Evolutionary conservation across 2,329 filamentous ascomycete genomes (phyloP), one percentile per base, ranked within the genome.

Genomic region (Cladorrhinum sp.): DNA sequence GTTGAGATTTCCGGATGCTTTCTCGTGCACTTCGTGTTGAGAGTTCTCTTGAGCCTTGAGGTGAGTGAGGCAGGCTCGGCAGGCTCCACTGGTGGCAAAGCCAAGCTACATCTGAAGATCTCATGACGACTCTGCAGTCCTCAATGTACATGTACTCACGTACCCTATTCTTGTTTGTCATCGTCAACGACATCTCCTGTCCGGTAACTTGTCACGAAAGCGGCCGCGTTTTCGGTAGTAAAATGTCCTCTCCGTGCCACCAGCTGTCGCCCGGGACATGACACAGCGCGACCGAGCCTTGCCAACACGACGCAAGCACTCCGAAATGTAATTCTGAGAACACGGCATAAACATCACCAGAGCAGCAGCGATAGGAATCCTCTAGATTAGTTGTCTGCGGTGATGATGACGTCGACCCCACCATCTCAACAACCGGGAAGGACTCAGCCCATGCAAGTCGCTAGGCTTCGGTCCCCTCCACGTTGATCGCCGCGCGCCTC

Each of bases 391-490:
- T 16, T 51, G 18, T 22, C 23, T 12, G 23, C 16, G 36, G 20
- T 2, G 50, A 16, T 23, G 56, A 63, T 61, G 62, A 59, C 56
- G 62, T 59, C 57, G 59, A 49, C 53, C 53, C 53, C 53, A 56
- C 53, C 53, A 56, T 61, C 45, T 18, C 41, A 41, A 24, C 55
- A 41, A 41, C 36, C 23, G 23, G 27, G 3, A 16, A 24, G 22
- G 24, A 50, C 58, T 61, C 56, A 60, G 58, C 58, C 61, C 50
- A 54, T 59, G 57, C 52, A 57, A 13, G 51, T 59, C 36, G 50
- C 50, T 38, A 52, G 45, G 38, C 29, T 38, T 41, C 18, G 36
- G 13, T 23, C 23, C n/a, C 36, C 29, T 32, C 29, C 50, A 10
- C 36, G 18, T 48, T 23, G 36, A 29, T 58, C 16, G 50, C 27